Percentiles rank a stretch among this genome's conserved stretches.
Conservation (phyloP, 2,329 filamentous ascomycete genomes). For the Cercospora sp. region DNA sequence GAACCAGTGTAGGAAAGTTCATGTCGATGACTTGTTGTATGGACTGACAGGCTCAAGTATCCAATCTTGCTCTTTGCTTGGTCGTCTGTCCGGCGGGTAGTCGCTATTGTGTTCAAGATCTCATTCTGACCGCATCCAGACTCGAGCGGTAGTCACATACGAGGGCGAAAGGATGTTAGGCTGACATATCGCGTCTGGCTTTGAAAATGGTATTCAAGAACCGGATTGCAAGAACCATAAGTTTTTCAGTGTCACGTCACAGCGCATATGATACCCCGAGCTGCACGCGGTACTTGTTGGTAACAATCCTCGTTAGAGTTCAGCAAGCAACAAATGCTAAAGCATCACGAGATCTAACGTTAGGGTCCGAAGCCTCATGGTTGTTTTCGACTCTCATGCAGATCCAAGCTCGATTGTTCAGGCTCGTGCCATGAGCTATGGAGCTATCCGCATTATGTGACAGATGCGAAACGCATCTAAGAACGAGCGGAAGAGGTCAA, state of each 20-base stretch:
- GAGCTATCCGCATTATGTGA: not conserved
- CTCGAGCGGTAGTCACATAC: too few species aligned
- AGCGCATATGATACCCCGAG: not conserved
- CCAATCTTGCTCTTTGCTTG: not conserved
- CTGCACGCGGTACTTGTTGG: not conserved
- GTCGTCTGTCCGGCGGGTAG: too few species aligned
- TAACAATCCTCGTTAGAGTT: not conserved
- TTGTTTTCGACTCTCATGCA: not conserved
- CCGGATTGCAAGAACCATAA: not conserved
- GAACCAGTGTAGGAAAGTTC: not conserved
- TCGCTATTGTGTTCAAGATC: too few species aligned
- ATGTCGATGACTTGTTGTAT: not conserved
- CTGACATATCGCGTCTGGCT: not conserved
- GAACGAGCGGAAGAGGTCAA: not conserved
- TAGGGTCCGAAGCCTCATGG: not conserved
- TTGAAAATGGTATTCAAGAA: not conserved
- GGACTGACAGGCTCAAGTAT: not conserved
- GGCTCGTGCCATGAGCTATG: not conserved
- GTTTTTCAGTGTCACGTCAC: not conserved
- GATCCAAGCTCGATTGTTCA: not conserved
- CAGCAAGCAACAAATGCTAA: not conserved
- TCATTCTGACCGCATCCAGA: too few species aligned
- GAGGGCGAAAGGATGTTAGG: too few species aligned
- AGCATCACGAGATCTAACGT: not conserved
- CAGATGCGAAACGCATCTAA: not conserved